Base-by-base conservation (phyloP, 306 rosid genomes). In the Mimosa pudica region DNA sequence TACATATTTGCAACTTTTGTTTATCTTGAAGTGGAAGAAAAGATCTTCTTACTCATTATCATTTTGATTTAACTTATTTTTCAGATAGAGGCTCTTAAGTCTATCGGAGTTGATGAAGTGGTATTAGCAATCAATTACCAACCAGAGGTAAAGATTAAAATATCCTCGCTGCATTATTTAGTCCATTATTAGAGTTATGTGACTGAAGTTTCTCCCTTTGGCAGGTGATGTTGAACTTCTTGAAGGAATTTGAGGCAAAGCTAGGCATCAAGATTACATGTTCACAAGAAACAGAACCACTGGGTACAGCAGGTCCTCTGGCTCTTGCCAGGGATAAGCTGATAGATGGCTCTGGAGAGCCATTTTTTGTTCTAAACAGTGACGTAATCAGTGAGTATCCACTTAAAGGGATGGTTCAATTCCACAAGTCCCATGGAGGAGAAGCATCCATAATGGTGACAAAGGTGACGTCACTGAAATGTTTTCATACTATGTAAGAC, bases 361-460 rank as follows among this genome's bases (percentile, higher is more conserved):
- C 99, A 41, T 96, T 96, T 81, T 96, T 96, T 80, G 98, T 96
- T 87, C 98, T 96, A 73, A 96, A 96, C 88, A 93, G 99, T 79
- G 99, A 96, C 75, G 99, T 96, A 77, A 96, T 96, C 84, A 96
- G 96, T 71, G 99, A 93, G 72, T 96, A 96, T 79, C 99, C 99
- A 38, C 94, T 96, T 51, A 88, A 88, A 77, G 89, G 90, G 84
- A 96, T 96, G 97, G 92, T 96, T 61, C 90, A 83, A 79, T 96
- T 93, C 85, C 99, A 96, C 74, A 96, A 89, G 79, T 38, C 86
- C 85, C 97, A 96, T 81, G 99, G 99, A 68, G 98, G 98, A 74
- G 99, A 96, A 85, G 99, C 99, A 75, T 96, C 99, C 77, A 90
- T 96, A 46, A 93, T 96, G 99, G 99, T 96, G 45, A 96, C 99